Evolutionary conservation across 805 yeast species (phyloP).

Genomic region (Danielia oregonensis): DNA sequence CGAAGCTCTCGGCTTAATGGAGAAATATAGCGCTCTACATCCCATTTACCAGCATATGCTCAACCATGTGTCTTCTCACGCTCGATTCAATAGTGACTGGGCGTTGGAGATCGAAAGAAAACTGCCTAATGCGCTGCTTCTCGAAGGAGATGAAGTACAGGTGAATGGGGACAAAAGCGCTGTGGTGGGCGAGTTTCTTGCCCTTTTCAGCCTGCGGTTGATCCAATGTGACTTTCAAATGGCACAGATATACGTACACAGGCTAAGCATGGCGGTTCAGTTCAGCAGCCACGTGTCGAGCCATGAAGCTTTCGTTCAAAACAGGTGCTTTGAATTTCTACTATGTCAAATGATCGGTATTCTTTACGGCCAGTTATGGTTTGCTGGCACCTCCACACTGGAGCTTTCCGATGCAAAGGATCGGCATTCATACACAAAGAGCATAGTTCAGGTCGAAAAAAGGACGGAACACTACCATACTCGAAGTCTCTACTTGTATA

Average conservation of each 20-base stretch:
- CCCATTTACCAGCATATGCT: conserved; percentile 11
- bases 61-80: conserved; percentile 2
- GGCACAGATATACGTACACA: conserved; percentile 16
- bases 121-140: conserved; percentile 1
- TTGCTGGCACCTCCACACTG: conserved; percentile 3
- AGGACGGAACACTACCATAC: conserved; percentile 21
- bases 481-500: conserved; percentile 18
- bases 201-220: conserved; percentile 9
- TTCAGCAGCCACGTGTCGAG: conserved; percentile 25
- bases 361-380: conserved; percentile 22
- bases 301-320: conserved; percentile 17
- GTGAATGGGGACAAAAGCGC: conserved; percentile 7
- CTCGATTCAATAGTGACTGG: conserved; percentile 5
- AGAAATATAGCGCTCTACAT: conserved; percentile 20
- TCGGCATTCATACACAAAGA: conserved; percentile 1
- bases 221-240: conserved; percentile 18
- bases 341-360: conserved; percentile 23
- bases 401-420: neutral
- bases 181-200: conserved; percentile 6
- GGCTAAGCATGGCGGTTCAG: conserved; percentile 14
- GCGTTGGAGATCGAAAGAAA: conserved; percentile 3
- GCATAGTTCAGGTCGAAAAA: conserved; percentile 16
- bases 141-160: conserved; percentile 3
- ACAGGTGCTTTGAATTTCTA: conserved; percentile 26
- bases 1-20: conserved; percentile 20